These are phyloP conservation scores for Gastroboletus turbinatus DNA, from an alignment of 1,284 basidiomycete genomes.

Conservation along the genomic window DNA sequence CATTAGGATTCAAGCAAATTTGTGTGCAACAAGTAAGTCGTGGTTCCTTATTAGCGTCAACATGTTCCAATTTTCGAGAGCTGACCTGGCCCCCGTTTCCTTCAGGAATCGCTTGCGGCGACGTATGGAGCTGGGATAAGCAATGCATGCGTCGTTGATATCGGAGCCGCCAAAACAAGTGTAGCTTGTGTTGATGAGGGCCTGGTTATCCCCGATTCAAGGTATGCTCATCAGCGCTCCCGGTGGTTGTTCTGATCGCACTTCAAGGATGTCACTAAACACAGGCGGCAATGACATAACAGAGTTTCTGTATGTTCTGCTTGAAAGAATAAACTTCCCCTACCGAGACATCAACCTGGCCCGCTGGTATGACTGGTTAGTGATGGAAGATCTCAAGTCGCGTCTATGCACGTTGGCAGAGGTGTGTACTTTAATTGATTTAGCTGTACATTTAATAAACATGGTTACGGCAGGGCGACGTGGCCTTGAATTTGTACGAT, in stretches of 20 bases:
- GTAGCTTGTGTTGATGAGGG: conserved; percentile 97
- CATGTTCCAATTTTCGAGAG: neutral
- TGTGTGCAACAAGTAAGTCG: conserved; percentile 79
- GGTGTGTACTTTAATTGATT: conserved; percentile 44
- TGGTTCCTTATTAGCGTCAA: neutral
- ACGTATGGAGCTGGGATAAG: conserved; percentile 96
- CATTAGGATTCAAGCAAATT: conserved; percentile 90
- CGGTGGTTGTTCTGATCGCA: conserved; percentile 6
- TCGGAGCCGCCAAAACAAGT: conserved; percentile 84
- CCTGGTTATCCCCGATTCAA: conserved; percentile 82
- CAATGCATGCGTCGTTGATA: conserved; percentile 92
- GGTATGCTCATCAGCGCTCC: conserved; percentile 47
- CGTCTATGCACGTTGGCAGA: conserved; percentile 83
- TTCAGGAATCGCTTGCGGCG: conserved; percentile 89
- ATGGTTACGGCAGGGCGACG: conserved; percentile 65
- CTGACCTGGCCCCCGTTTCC: neutral
- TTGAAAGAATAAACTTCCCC: conserved; percentile 84
- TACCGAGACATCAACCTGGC: conserved; percentile 81
- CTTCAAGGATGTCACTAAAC: conserved; percentile 71
- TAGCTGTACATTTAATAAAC: conserved; percentile 1
- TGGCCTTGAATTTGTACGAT: conserved; percentile 86
- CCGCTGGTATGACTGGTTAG: conserved; percentile 79
- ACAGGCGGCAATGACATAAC: conserved; percentile 96
- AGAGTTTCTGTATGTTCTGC: conserved; percentile 79
- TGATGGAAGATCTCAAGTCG: conserved; percentile 87